Conservation (phyloP, 192 early-diverging fungal genomes). For the Backusella luteola region DNA sequence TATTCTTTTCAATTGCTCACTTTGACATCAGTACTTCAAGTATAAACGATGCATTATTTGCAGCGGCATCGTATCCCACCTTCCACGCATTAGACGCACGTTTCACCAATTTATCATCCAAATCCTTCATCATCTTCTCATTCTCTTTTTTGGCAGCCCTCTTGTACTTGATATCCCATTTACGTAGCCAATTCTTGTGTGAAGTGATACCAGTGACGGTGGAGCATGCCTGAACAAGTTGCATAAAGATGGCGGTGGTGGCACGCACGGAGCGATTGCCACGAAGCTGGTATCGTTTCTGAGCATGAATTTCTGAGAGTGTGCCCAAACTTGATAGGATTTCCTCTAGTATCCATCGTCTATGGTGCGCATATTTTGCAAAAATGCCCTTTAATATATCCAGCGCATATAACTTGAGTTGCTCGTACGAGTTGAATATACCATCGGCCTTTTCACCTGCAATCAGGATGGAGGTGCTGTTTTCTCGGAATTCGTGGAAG, state of each 20-base stretch:
- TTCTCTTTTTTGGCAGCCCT: slow-evolving; percentile 4
- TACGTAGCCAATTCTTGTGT: slow-evolving; percentile 26
- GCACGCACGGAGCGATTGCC: slow-evolving; percentile 71
- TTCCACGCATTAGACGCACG: slow-evolving; percentile 31
- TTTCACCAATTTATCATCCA: slow-evolving; percentile 4
- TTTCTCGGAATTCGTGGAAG: slow-evolving; percentile 39
- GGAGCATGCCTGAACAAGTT: slow-evolving; percentile 63
- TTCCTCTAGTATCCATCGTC: slow-evolving; percentile 85
- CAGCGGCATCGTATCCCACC: slow-evolving; percentile 50
- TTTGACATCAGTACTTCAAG: slow-evolving; percentile 62
- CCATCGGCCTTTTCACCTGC: neutral
- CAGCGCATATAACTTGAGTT: slow-evolving; percentile 24
- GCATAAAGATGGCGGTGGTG: slow-evolving; percentile 67
- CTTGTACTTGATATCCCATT: slow-evolving; percentile 26
- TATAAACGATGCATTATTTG: slow-evolving; percentile 54
- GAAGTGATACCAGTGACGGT: slow-evolving; percentile 10
- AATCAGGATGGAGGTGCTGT: neutral
- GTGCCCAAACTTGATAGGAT: slow-evolving; percentile 73
- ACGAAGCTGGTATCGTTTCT: slow-evolving; percentile 51
- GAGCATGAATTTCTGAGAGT: slow-evolving; percentile 57
- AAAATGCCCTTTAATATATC: slow-evolving; percentile 43
- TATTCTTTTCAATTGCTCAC: slow-evolving; percentile 19
- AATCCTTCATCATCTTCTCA: neutral
- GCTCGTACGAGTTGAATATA: slow-evolving; percentile 19
- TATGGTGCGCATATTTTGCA: slow-evolving; percentile 55